A percentile compares a stretch with the other conserved stretches of the same genome.
Conservation (phyloP, 345 rosid genomes). For the Camelina hispida region DNA sequence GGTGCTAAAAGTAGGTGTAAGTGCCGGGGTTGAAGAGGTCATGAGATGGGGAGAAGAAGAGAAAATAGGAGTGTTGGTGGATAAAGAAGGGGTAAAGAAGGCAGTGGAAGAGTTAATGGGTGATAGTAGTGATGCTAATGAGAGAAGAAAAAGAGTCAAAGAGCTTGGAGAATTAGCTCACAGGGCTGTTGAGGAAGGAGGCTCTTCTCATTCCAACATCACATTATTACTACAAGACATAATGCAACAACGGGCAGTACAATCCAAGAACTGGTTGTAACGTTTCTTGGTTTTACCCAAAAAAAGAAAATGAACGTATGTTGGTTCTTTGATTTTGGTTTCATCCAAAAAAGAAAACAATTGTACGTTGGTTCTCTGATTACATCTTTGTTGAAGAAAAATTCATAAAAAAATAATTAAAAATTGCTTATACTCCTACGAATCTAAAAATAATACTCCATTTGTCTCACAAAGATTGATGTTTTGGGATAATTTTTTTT, state of each 20-base stretch:
- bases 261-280: slow-evolving; percentile 5
- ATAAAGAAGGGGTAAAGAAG: slow-evolving; percentile 34
- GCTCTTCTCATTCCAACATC: slow-evolving; percentile 44
- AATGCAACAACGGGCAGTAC: slow-evolving; percentile 26
- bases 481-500: too few species aligned
- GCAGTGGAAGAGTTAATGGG: slow-evolving; percentile 40
- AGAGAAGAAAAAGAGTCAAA: slow-evolving; percentile 45
- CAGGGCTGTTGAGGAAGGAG: slow-evolving; percentile 43
- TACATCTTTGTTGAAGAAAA: background rate
- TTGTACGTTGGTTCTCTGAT: background rate
- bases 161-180: slow-evolving; percentile 47
- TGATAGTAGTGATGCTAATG: slow-evolving; percentile 33
- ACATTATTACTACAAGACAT: slow-evolving; percentile 38
- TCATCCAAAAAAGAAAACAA: background rate
- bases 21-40: slow-evolving; percentile 38
- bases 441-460: too few species aligned
- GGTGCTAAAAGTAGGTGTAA: slow-evolving; percentile 46
- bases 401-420: too few species aligned
- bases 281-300: background rate
- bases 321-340: background rate
- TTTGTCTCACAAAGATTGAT: too few species aligned
- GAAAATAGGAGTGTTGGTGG: slow-evolving; percentile 32
- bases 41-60: slow-evolving; percentile 46
- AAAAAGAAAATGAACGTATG: background rate
- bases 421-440: too few species aligned